phyloP scores from a whole-genome alignment of 2,329 filamentous ascomycete genomes.

The Keithomyces neogunnii region DNA sequence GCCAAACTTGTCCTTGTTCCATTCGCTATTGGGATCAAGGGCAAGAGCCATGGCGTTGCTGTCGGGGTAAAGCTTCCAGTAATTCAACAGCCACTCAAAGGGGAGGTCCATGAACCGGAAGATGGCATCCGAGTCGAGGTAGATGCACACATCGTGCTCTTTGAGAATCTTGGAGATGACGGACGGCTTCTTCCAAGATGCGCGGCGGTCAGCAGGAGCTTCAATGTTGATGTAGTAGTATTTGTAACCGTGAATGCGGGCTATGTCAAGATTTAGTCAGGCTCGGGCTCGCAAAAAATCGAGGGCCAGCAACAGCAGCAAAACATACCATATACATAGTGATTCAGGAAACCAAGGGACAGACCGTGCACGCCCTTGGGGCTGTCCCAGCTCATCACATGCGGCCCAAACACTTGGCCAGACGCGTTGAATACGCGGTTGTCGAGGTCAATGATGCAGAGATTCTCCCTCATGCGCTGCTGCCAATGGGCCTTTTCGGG shows the following conservation, averaged over 20 bases:
- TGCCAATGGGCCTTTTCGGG: slow-evolving; percentile 20
- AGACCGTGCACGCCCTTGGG: slow-evolving; percentile 23
- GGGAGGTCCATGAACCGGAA: slow-evolving; percentile 34
- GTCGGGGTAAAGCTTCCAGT: slow-evolving; percentile 31
- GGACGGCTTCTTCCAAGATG: slow-evolving; percentile 38
- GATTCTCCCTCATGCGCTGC: slow-evolving; percentile 25
- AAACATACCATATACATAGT: slow-evolving; percentile 32
- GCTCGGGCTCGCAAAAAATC: background rate
- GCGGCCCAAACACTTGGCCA: slow-evolving; percentile 26
- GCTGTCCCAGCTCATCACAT: slow-evolving; percentile 27
- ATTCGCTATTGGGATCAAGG: slow-evolving; percentile 26
- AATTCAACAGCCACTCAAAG: slow-evolving; percentile 39
- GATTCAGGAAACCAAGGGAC: slow-evolving; percentile 33
- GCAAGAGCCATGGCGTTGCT: slow-evolving; percentile 34
- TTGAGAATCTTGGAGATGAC: slow-evolving; percentile 33
- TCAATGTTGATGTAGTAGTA: slow-evolving; percentile 35
- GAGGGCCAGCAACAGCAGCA: background rate
- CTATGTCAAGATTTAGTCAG: slow-evolving; percentile 13
- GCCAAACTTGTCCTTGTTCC: slow-evolving; percentile 31
- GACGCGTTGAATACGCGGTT: slow-evolving; percentile 28
- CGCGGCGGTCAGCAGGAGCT: slow-evolving; percentile 29
- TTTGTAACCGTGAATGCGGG: slow-evolving; percentile 37
- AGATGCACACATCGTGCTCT: slow-evolving; percentile 34
- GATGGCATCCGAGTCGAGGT: slow-evolving; percentile 36
- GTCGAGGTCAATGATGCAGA: slow-evolving; percentile 38